These are phyloP conservation scores for Cordyceps pruinosa DNA, from an alignment of 2,329 filamentous ascomycete genomes.

Conservation along the genomic window DNA sequence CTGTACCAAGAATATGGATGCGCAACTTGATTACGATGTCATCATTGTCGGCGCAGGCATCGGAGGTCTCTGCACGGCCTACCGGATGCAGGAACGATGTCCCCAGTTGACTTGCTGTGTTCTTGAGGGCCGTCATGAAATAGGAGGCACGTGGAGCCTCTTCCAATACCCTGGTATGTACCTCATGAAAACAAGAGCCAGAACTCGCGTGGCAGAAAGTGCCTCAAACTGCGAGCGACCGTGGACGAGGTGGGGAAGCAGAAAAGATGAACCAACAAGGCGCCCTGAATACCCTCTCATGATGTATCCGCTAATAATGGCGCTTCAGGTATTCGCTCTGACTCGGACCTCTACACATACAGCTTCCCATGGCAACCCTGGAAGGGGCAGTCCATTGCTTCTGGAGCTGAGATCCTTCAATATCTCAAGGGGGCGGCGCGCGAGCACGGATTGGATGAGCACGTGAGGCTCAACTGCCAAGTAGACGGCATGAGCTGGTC, in stretches of 20 bases:
- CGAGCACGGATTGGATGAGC: background rate
- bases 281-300: too few relatives aligned
- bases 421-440: background rate
- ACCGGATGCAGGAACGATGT: conserved; percentile 54
- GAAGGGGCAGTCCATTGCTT: background rate
- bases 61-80: conserved; percentile 67
- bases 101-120: conserved; percentile 55
- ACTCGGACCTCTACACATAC: conserved; percentile 55
- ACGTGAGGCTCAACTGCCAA: background rate
- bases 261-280: too few relatives aligned
- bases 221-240: too few relatives aligned
- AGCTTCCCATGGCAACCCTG: conserved; percentile 50
- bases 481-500: background rate
- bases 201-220: too few relatives aligned
- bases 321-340: conserved; percentile 46
- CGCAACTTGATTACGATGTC: conserved; percentile 36
- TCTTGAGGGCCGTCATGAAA: conserved; percentile 57
- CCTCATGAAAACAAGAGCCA: too few relatives aligned
- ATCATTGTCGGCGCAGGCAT: conserved; percentile 68
- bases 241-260: too few relatives aligned
- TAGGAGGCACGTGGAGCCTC: conserved; percentile 74
- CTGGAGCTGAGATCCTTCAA: background rate
- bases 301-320: too few relatives aligned
- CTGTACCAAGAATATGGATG: background rate
- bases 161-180: conserved; percentile 57